Evolutionary conservation across 352 stramenopile genomes (phyloP), one percentile per base, ranked within the genome.

Genomic region (Plasmopara muralis): DNA sequence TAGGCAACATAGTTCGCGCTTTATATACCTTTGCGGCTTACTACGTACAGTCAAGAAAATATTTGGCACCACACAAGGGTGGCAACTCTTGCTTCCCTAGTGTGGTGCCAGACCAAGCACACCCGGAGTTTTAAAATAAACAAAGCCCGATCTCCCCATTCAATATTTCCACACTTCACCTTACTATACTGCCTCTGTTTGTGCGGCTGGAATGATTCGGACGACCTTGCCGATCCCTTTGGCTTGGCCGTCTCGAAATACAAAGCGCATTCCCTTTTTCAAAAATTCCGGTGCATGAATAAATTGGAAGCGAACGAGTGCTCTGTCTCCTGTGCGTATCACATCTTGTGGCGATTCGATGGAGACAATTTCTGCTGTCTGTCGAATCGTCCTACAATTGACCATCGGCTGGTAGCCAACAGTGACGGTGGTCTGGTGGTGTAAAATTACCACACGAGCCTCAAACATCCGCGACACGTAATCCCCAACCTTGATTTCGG

Each of bases 201-300:
- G 52, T 12, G 73, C 58, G 15, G 47, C 49, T 16, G 62, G 68
- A 28, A 93, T 47, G 78, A 93, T 84, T 38, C 77, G 72, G 28
- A 89, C 71, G 10, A 97, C 77, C 62, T 96, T 97, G 33, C 95
- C 95, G 41, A 98, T 97, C 53, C 96, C 95, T 67, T 98, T 98
- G 25, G 97, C 95, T 55, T 97, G 87, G 3, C 96, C 97, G 67
- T 99, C 96, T 45, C 97, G 89, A 56, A 99, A 99, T 31, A 99
- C 81, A 69, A 99, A 98, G 53, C 83, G 81, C 81, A 94, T 97
- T 43, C 96, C 96, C 20, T 94, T 87, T 48, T 97, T 93, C 53
- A 99, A 68, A 68, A 98, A 99, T 70, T 99, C 96, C 5, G 89
- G 77, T 30, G 83, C 80, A 56, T 97, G 87, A 57, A 96, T 81